phyloP scores from a whole-genome alignment of 805 yeast species.

The Jamesozyma piceae region DNA sequence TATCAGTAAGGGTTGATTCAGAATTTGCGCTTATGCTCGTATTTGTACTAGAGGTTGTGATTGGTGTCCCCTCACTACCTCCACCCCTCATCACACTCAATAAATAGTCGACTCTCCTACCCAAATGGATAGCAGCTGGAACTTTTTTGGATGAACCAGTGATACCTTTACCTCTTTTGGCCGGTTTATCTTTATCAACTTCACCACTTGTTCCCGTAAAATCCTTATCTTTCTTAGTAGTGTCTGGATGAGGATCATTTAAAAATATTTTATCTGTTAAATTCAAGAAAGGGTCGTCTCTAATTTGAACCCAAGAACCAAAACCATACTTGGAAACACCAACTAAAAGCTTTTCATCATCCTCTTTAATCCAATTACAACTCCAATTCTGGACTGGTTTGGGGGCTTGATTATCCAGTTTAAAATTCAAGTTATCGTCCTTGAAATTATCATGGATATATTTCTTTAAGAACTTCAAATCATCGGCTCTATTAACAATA shows the following conservation, averaged over 20 bases:
- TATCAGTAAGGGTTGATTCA: constrained; percentile 8
- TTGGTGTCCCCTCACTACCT: constrained; percentile 26
- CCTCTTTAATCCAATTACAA: constrained; percentile 72
- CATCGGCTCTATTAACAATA: constrained; percentile 73
- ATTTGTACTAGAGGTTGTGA: constrained; percentile 7
- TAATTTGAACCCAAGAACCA: constrained; percentile 87
- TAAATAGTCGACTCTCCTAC: constrained; percentile 84
- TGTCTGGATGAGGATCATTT: constrained; percentile 32
- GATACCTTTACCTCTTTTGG: constrained; percentile 19
- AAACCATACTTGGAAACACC: constrained; percentile 92
- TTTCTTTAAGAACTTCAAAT: constrained; percentile 56
- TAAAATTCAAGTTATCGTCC: constrained; percentile 52
- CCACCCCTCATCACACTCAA: constrained; percentile 60
- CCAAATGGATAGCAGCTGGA: constrained; percentile 88
- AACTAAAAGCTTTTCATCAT: constrained; percentile 77
- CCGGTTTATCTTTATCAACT: background rate
- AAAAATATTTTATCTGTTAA: constrained; percentile 77
- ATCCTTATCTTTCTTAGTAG: constrained; percentile 4
- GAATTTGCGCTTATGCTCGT: constrained; percentile 4
- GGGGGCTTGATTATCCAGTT: constrained; percentile 45
- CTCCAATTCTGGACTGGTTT: constrained; percentile 88
- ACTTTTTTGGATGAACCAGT: constrained; percentile 47
- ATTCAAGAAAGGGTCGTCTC: constrained; percentile 91
- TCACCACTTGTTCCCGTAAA: background rate
- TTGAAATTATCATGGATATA: constrained; percentile 40